Conservation (phyloP, 306 rosid species). For the Lathyrus aphaca region DNA sequence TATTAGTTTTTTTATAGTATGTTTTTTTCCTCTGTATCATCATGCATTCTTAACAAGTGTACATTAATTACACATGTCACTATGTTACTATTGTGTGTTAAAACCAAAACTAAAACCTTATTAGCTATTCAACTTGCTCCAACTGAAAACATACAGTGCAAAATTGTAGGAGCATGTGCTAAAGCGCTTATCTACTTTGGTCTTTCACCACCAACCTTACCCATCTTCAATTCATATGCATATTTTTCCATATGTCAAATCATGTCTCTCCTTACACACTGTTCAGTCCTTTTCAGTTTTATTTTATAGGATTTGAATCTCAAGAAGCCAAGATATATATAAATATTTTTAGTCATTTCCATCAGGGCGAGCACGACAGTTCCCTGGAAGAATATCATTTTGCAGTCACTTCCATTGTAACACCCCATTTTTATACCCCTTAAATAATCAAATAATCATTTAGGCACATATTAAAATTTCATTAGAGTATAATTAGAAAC, state of each 20-base stretch:
- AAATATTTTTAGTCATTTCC: conserved; percentile 23
- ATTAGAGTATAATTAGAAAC: no score
- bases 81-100: no score
- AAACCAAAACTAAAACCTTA: neutral
- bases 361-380: no score
- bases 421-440: no score
- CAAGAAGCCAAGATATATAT: conserved; percentile 47
- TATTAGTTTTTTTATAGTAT: no score
- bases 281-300: conserved; percentile 48
- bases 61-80: no score
- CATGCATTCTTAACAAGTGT: no score
- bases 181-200: conserved; percentile 64
- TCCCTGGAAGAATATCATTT: no score
- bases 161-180: conserved; percentile 75
- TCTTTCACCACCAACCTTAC: conserved; percentile 43
- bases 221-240: conserved; percentile 48
- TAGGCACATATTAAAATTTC: no score
- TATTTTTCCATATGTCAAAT: conserved; percentile 51
- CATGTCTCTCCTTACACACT: conserved; percentile 53
- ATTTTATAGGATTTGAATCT: conserved; percentile 65
- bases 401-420: no score
- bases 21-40: no score
- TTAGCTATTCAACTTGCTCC: conserved; percentile 99
- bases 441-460: no score
- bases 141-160: conserved; percentile 56